Evolutionary conservation across 1,284 basidiomycete species (phyloP).

Genomic region (Papiliotrema terrestris): DNA sequence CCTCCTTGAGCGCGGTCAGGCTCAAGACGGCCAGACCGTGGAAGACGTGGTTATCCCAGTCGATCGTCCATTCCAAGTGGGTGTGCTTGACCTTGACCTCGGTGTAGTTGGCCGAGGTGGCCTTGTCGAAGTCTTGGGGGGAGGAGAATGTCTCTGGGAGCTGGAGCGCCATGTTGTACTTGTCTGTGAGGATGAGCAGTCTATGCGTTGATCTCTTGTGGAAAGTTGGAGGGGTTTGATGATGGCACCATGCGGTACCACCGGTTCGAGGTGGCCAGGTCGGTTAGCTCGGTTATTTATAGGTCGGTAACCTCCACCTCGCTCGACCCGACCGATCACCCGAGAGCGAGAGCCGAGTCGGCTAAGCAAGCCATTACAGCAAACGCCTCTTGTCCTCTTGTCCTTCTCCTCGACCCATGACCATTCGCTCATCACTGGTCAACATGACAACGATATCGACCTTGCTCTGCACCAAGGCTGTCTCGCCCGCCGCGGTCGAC

Average conservation of each 20-base stretch:
- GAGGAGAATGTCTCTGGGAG: slow-evolving; percentile 1
- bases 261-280: too few relatives aligned
- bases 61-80: slow-evolving; percentile 75
- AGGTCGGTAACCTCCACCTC: too few relatives aligned
- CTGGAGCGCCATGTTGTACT: not conserved
- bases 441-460: not conserved
- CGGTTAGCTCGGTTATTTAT: too few relatives aligned
- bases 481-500: slow-evolving; percentile 21
- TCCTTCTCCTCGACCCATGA: not conserved
- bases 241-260: too few relatives aligned
- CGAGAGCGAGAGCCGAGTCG: not conserved
- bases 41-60: slow-evolving; percentile 68
- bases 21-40: slow-evolving; percentile 64
- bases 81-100: slow-evolving; percentile 66
- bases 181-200: not conserved
- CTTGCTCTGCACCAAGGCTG: slow-evolving; percentile 13
- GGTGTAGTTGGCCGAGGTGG: slow-evolving; percentile 75
- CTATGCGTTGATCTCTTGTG: too few relatives aligned
- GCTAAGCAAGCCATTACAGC: not conserved
- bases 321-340: too few relatives aligned
- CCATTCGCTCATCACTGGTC: not conserved
- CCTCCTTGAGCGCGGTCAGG: slow-evolving; percentile 55
- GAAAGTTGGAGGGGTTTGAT: too few relatives aligned
- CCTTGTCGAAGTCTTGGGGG: slow-evolving; percentile 56
- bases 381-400: not conserved